Evolutionary conservation across 1,139 yeast genomes (phyloP).

Genomic region (Nakaseomyces kungkrabaensis): DNA sequence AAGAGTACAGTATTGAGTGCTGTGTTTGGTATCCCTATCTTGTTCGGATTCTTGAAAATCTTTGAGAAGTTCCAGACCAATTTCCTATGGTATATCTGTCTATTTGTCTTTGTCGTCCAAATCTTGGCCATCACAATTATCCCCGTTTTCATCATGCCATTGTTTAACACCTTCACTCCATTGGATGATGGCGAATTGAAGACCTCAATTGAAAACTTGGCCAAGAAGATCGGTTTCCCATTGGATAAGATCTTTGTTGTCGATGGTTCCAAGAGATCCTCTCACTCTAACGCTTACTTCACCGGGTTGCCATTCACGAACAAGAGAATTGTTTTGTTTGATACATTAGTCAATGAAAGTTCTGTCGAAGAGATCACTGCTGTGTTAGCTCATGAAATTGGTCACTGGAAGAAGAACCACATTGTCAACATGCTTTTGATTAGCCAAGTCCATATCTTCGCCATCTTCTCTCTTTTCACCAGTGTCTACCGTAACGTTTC

Average conservation of each 20-base stretch:
- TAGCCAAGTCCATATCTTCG: conserved; percentile 53
- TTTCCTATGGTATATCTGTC: conserved; percentile 71
- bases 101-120: conserved; percentile 61
- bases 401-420: conserved; percentile 92
- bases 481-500: conserved; percentile 72
- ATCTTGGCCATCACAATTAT: conserved; percentile 60
- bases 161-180: conserved; percentile 85
- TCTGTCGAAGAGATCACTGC: conserved; percentile 79
- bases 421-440: conserved; percentile 59
- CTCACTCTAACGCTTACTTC: conserved; percentile 94
- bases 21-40: conserved; percentile 60
- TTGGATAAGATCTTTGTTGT: conserved; percentile 73
- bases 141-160: conserved; percentile 82
- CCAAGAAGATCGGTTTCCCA: conserved; percentile 71
- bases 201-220: conserved; percentile 68
- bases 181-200: conserved; percentile 85
- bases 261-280: conserved; percentile 91
- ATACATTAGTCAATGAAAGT: conserved; percentile 76
- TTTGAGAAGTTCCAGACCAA: conserved; percentile 69
- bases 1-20: conserved; percentile 48
- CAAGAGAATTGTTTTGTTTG: conserved; percentile 86
- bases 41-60: conserved; percentile 70
- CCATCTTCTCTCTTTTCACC: conserved; percentile 62
- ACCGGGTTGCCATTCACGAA: conserved; percentile 88
- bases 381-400: conserved; percentile 92